Percentiles rank a stretch among this genome's conserved stretches.
These are phyloP conservation scores for Spiromastix sp. DNA, from an alignment of 2,329 filamentous ascomycete genomes.

Conservation along the genomic window DNA sequence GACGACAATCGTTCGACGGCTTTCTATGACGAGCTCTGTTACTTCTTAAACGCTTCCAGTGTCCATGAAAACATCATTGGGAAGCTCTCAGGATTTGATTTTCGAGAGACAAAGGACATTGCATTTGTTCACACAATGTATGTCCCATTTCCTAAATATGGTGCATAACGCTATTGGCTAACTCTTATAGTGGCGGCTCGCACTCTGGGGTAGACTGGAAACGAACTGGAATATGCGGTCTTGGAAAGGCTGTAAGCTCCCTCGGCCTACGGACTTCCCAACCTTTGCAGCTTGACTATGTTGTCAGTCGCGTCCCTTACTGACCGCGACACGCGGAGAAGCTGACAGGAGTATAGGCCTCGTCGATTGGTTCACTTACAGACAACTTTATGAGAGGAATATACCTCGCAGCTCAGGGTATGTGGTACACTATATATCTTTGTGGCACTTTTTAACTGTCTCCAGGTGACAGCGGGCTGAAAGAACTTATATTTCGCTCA, in stretches of 20 bases:
- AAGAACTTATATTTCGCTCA: constrained; percentile 31
- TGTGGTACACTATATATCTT: constrained; percentile 2
- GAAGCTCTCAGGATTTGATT: constrained; percentile 72
- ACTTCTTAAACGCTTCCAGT: constrained; percentile 59
- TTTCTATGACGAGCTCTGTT: constrained; percentile 61
- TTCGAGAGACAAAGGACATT: constrained; percentile 57
- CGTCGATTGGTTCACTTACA: constrained; percentile 71
- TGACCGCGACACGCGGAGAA: constrained; percentile 2
- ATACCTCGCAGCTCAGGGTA: constrained; percentile 49
- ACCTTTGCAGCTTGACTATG: constrained; percentile 59
- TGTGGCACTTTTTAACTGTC: background rate
- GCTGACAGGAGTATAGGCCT: constrained; percentile 42
- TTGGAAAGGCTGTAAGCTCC: constrained; percentile 55
- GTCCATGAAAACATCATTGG: constrained; percentile 54
- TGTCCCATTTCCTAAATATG: constrained; percentile 22
- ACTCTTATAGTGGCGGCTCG: constrained; percentile 41
- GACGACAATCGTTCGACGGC: constrained; percentile 22
- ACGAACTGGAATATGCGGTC: constrained; percentile 61
- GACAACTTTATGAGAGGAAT: constrained; percentile 53
- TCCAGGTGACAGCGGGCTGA: constrained; percentile 37
- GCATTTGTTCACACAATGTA: constrained; percentile 82
- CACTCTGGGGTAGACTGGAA: constrained; percentile 40
- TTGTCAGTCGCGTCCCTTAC: constrained; percentile 38
- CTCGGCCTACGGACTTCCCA: constrained; percentile 50
- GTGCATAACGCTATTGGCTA: background rate